phyloP scores from a whole-genome alignment of 2,329 filamentous ascomycete species.

The Tetracladium maxilliforme region DNA sequence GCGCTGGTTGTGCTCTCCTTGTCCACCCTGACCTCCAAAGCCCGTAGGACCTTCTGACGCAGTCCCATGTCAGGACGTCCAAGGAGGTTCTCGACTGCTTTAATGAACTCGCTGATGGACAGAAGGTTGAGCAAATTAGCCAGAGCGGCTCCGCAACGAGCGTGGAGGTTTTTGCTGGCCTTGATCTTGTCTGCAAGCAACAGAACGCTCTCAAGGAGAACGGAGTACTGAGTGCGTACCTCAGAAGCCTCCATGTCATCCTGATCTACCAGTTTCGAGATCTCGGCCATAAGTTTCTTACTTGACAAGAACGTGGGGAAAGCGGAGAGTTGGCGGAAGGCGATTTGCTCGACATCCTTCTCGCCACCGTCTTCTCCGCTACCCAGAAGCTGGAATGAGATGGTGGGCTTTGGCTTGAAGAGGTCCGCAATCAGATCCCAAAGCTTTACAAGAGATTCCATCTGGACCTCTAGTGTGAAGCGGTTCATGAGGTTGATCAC shows the following conservation, averaged over 20 bases:
- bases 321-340: conserved; percentile 37
- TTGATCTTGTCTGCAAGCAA: conserved; percentile 51
- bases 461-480: conserved; percentile 61
- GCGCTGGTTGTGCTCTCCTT: conserved; percentile 55
- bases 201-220: conserved; percentile 50
- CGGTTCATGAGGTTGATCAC: conserved; percentile 57
- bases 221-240: conserved; percentile 53
- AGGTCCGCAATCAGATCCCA: conserved; percentile 63
- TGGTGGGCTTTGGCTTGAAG: conserved; percentile 56
- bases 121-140: conserved; percentile 71
- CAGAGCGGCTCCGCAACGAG: conserved; percentile 53
- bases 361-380: conserved; percentile 29
- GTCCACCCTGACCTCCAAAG: conserved; percentile 68
- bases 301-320: conserved; percentile 43
- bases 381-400: conserved; percentile 60
- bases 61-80: conserved; percentile 60
- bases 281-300: conserved; percentile 38
- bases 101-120: conserved; percentile 78
- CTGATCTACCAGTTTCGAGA: conserved; percentile 37
- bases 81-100: conserved; percentile 71
- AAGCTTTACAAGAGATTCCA: conserved; percentile 65
- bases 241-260: conserved; percentile 54
- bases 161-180: conserved; percentile 36
- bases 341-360: conserved; percentile 32
- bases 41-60: conserved; percentile 64